phyloP scores from a whole-genome alignment of 1,284 basidiomycete genomes.

The Anthracocystis setariae region DNA sequence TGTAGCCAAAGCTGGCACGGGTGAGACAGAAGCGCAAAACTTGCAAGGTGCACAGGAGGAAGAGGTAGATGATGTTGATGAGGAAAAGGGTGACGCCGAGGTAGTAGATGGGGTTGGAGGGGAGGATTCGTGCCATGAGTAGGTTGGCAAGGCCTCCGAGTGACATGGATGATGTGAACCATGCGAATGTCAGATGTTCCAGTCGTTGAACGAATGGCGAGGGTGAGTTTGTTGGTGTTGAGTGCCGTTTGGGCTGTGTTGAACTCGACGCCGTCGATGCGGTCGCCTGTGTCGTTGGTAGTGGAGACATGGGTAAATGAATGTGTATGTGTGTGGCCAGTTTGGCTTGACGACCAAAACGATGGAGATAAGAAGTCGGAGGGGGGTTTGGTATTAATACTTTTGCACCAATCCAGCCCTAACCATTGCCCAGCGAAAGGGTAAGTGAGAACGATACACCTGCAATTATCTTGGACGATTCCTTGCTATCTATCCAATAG shows the following conservation, averaged over 20 bases:
- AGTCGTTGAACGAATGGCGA: slow-evolving; percentile 3
- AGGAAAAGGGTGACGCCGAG: slow-evolving; percentile 19
- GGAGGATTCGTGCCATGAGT: slow-evolving; percentile 22
- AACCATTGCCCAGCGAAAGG: too few species aligned
- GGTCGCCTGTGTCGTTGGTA: too few species aligned
- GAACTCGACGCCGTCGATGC: background rate
- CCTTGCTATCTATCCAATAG: too few species aligned
- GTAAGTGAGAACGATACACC: too few species aligned
- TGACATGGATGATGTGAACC: slow-evolving; percentile 42
- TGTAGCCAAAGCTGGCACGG: slow-evolving; percentile 5
- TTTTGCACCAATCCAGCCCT: too few species aligned
- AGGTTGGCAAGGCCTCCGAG: slow-evolving; percentile 33
- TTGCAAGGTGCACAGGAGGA: slow-evolving; percentile 15
- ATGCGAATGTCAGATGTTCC: slow-evolving; percentile 34
- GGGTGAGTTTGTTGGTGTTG: background rate
- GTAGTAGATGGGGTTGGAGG: slow-evolving; percentile 5
- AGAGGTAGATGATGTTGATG: slow-evolving; percentile 26
- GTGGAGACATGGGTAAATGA: too few species aligned
- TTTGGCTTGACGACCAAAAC: too few species aligned
- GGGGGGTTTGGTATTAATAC: too few species aligned
- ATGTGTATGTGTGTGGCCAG: too few species aligned
- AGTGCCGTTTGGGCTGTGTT: background rate
- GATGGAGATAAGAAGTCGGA: too few species aligned
- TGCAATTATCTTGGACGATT: too few species aligned
- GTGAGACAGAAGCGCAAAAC: slow-evolving; percentile 18